These are phyloP conservation scores for Calocybe cyanea DNA, from an alignment of 768 basidiomycete species.

Conservation along the genomic window DNA sequence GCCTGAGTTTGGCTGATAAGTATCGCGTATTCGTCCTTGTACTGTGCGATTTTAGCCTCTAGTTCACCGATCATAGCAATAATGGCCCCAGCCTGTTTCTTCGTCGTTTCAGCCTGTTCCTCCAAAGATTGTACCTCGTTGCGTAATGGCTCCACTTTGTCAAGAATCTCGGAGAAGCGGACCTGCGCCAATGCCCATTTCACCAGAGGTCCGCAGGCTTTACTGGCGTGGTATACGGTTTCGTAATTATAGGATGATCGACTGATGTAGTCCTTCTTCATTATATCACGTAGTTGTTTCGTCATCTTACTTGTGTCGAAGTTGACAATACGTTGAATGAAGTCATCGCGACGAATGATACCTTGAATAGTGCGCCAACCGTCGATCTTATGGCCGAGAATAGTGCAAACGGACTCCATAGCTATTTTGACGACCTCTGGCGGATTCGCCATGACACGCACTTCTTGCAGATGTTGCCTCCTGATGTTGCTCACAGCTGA, in stretches of 20 bases:
- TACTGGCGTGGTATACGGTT: constrained; percentile 89
- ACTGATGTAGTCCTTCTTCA: constrained; percentile 92
- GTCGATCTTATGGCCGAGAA: constrained; percentile 95
- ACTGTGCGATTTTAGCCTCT: constrained; percentile 85
- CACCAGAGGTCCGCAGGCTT: constrained; percentile 95
- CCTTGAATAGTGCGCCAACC: constrained; percentile 94
- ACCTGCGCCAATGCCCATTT: constrained; percentile 99
- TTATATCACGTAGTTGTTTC: constrained; percentile 78
- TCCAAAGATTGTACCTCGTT: constrained; percentile 94
- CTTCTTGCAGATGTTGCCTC: constrained; percentile 93
- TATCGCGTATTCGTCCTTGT: constrained; percentile 96
- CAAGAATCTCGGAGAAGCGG: constrained; percentile 93
- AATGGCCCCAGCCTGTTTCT: constrained; percentile 87
- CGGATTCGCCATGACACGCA: constrained; percentile 96
- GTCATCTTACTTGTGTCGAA: constrained; percentile 96
- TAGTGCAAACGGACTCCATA: constrained; percentile 97
- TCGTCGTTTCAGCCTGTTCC: constrained; percentile 89
- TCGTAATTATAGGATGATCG: constrained; percentile 93
- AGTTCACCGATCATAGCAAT: constrained; percentile 90
- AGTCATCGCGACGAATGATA: constrained; percentile 94
- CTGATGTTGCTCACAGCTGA: constrained; percentile 97
- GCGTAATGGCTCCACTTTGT: constrained; percentile 93
- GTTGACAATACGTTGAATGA: constrained; percentile 92
- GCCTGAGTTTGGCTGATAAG: constrained; percentile 96
- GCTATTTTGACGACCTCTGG: constrained; percentile 96